A percentile compares a stretch with the other conserved stretches of the same genome.
Evolutionary conservation across 208 protist species (phyloP).

Genomic region (Borovskyia barvae): DNA sequence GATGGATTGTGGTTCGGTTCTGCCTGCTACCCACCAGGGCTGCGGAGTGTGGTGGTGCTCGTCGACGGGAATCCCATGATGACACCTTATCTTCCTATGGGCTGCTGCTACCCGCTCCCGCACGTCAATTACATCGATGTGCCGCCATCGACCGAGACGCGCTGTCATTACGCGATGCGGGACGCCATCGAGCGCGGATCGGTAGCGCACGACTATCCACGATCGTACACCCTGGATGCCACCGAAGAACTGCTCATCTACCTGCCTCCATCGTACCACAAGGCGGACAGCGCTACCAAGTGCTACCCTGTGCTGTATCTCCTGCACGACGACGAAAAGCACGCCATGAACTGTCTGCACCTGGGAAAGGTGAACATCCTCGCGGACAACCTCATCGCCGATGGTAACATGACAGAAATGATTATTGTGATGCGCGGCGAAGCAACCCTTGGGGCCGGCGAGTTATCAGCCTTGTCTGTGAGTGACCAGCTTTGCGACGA

Average conservation of each 20-base stretch:
- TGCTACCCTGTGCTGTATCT: slow-evolving; percentile 41
- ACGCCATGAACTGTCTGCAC: slow-evolving; percentile 22
- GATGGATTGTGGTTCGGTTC: slow-evolving; percentile 19
- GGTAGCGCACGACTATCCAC: slow-evolving; percentile 21
- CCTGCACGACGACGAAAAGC: slow-evolving; percentile 25
- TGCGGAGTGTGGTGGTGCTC: slow-evolving; percentile 27
- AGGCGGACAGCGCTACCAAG: slow-evolving; percentile 8
- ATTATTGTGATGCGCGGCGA: slow-evolving; percentile 9
- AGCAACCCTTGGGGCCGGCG: background rate
- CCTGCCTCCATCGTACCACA: slow-evolving; percentile 33
- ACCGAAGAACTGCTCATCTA: slow-evolving; percentile 33
- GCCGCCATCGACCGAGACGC: slow-evolving; percentile 6
- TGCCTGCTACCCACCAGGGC: slow-evolving; percentile 6
- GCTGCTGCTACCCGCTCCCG: slow-evolving; percentile 10
- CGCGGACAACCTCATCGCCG: slow-evolving; percentile 37
- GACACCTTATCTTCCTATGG: slow-evolving; percentile 24
- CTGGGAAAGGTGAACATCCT: slow-evolving; percentile 36
- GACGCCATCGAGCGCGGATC: slow-evolving; percentile 14
- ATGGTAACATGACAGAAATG: slow-evolving; percentile 11
- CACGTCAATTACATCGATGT: slow-evolving; percentile 40
- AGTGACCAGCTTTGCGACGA: slow-evolving; percentile 7
- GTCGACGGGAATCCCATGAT: slow-evolving; percentile 32
- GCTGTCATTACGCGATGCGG: slow-evolving; percentile 9
- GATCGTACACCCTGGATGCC: slow-evolving; percentile 14
- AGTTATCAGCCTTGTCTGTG: background rate